These are phyloP conservation scores for Olyra latifolia DNA, from an alignment of 176 grass and related monocot genomes.

Conservation along the genomic window DNA sequence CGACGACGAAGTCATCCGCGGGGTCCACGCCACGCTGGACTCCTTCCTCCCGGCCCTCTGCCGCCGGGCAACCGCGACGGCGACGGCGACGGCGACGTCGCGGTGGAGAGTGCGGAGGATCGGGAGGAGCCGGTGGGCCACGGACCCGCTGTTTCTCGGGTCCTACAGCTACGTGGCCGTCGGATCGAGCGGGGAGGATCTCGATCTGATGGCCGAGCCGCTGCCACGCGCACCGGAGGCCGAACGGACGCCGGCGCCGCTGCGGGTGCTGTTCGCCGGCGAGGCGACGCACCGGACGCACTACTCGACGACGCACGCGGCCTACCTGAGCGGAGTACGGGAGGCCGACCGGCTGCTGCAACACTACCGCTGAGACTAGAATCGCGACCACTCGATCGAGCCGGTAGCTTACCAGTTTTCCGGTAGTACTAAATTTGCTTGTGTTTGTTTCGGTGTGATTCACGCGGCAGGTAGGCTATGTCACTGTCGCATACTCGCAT, in stretches of 20 bases:
- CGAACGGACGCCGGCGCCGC: background rate
- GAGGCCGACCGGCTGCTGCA: constrained; percentile 73
- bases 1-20: constrained; percentile 60
- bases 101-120: constrained; percentile 50
- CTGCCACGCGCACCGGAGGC: constrained; percentile 27
- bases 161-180: constrained; percentile 92
- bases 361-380: constrained; percentile 30
- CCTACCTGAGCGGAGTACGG: constrained; percentile 75
- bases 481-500: background rate
- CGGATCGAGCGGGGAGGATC: constrained; percentile 68
- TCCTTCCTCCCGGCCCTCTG: constrained; percentile 38
- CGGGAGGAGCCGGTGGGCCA: constrained; percentile 66
- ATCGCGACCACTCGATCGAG: background rate
- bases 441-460: background rate
- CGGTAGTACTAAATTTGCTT: background rate
- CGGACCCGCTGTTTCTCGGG: constrained; percentile 72
- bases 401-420: background rate
- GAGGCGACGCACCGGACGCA: constrained; percentile 90
- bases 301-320: constrained; percentile 87
- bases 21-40: constrained; percentile 48
- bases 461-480: background rate
- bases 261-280: constrained; percentile 72
- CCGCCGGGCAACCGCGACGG: background rate
- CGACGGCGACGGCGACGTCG: background rate
- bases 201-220: constrained; percentile 81